Evolutionary conservation across 495 filamentous ascomycete genomes (phyloP).

Genomic region (Glonium stellatum): DNA sequence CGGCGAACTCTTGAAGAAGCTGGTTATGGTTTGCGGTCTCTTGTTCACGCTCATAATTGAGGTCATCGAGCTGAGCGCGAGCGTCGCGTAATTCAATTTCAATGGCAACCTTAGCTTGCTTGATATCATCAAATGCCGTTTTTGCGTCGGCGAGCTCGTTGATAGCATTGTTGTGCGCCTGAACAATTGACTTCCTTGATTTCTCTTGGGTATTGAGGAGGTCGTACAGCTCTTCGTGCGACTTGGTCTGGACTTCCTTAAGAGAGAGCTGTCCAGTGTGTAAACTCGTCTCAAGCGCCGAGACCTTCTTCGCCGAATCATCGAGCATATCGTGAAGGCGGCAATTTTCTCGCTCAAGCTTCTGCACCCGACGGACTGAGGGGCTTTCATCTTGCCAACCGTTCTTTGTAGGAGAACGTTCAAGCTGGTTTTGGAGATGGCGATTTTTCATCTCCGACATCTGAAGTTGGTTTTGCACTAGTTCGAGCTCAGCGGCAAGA

Average conservation of each 20-base stretch:
- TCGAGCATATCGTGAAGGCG: slow-evolving; percentile 92
- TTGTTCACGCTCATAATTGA: slow-evolving; percentile 69
- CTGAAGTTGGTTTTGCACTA: slow-evolving; percentile 91
- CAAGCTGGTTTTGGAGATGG: slow-evolving; percentile 84
- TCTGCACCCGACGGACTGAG: slow-evolving; percentile 73
- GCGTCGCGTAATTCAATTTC: slow-evolving; percentile 90
- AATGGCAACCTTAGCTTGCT: slow-evolving; percentile 64
- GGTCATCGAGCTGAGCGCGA: slow-evolving; percentile 74
- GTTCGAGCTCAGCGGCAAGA: slow-evolving; percentile 80
- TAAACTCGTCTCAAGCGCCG: slow-evolving; percentile 78
- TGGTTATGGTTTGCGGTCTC: slow-evolving; percentile 77
- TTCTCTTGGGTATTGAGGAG: slow-evolving; percentile 91
- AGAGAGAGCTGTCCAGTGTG: slow-evolving; percentile 82
- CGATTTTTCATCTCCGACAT: slow-evolving; percentile 94
- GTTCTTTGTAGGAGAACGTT: slow-evolving; percentile 54
- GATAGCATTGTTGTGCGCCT: slow-evolving; percentile 77
- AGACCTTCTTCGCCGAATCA: slow-evolving; percentile 89
- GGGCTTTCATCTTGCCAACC: slow-evolving; percentile 75
- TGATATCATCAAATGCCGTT: slow-evolving; percentile 74
- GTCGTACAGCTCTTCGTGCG: slow-evolving; percentile 91
- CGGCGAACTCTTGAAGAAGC: slow-evolving; percentile 84
- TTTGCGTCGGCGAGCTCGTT: slow-evolving; percentile 81
- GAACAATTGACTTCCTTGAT: slow-evolving; percentile 70
- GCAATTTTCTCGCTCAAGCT: slow-evolving; percentile 87
- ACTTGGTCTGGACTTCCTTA: slow-evolving; percentile 86